Conservation (phyloP, 192 early-diverging fungal species). For the Lobosporangium transversale region DNA sequence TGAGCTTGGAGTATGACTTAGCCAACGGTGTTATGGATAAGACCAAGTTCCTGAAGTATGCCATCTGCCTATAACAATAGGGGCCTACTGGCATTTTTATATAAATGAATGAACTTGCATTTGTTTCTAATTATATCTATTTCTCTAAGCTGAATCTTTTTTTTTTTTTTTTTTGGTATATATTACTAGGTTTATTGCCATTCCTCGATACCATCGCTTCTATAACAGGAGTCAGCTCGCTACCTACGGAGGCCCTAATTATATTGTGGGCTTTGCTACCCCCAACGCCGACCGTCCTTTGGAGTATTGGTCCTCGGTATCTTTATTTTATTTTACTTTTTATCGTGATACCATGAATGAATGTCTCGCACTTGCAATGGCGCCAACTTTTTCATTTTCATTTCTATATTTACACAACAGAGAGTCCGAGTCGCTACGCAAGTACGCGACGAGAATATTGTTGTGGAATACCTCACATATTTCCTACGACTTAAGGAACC, state of each 20-base stretch:
- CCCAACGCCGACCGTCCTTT: too few relatives aligned
- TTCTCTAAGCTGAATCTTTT: not conserved
- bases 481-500: constrained; percentile 25
- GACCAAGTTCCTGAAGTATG: constrained; percentile 35
- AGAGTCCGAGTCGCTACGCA: constrained; percentile 16
- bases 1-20: constrained; percentile 41
- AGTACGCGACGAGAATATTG: constrained; percentile 13
- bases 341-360: too few relatives aligned
- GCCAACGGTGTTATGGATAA: constrained; percentile 12
- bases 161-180: not conserved
- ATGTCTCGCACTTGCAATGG: too few relatives aligned
- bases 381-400: not conserved
- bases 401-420: not conserved
- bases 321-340: not conserved
- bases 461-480: constrained; percentile 23
- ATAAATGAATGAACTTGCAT: too few relatives aligned
- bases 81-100: too few relatives aligned
- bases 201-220: constrained; percentile 7
- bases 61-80: not conserved
- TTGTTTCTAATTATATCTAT: not conserved
- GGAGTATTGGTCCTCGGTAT: constrained; percentile 26
- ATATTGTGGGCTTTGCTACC: too few relatives aligned
- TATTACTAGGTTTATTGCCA: not conserved
- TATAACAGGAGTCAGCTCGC: too few relatives aligned
- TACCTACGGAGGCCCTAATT: too few relatives aligned